Base-by-base conservation (phyloP, 768 basidiomycete genomes). In the Tylopilus plumbeoviolaceoides region DNA sequence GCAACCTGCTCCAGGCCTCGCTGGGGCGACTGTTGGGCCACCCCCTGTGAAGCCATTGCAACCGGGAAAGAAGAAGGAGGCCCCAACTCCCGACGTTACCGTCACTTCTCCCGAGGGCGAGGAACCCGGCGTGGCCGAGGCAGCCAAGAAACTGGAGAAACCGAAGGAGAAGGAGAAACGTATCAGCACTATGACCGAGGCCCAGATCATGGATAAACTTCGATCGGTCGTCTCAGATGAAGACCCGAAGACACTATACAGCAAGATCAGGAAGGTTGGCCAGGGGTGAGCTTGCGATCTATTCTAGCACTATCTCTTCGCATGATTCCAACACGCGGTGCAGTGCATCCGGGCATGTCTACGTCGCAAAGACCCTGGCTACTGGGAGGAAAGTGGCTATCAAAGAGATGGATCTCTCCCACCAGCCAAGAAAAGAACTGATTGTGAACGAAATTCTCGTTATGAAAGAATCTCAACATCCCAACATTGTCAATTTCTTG, bases 371-470 rank as follows among this genome's bases (percentile, higher is more conserved):
- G 75, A 89, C 85, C 7, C 77, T 92, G 21, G 75, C 84, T 6
- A 89, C 80, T 4, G 87, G 89, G 47, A 86, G 83, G 72, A 95
- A 94, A 70, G 91, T 97, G 11, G 94, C 94, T 3, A 95, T 98
- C 76, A 98, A 98, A 75, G 93, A 97, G 77, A 97, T 97, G 94
- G 94, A 98, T 71, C 76, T 97, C 38, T 80, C 91, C 20, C 90
- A 92, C 65, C 94, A 95, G 64, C 95, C 95, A 18, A 78, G 95
- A 55, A 99, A 98, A 73, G 95, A 99, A 74, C 79, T 97, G 47
- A 95, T 98, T 66, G 94, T 97, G 51, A 98, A 98, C 63, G 94
- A 98, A 71, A 98, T 97, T 60, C 76, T 98, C 56, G 97, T 99
- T 60, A 98, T 99, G 95, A 95, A 94, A 70, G 97, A 95, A 70